phyloP scores from a whole-genome alignment of 1,139 yeast genomes.

The Debaryomycetaceae sp. region DNA sequence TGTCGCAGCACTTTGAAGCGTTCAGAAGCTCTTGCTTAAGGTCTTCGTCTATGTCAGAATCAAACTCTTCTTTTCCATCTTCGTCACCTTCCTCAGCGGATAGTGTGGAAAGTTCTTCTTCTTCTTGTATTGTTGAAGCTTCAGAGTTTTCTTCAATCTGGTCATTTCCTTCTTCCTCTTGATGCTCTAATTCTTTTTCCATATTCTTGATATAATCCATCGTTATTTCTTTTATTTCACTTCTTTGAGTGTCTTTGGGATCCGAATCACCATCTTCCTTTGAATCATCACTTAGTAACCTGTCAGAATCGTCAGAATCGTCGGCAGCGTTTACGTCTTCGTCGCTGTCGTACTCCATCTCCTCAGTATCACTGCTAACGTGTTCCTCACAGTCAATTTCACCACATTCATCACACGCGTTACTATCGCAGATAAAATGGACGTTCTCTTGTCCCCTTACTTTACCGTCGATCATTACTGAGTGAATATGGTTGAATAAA shows the following conservation, averaged over 20 bases:
- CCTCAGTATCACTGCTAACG: constrained; percentile 16
- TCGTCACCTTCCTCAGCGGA: constrained; percentile 11
- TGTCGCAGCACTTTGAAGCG: constrained; percentile 53
- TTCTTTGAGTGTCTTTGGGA: constrained; percentile 15
- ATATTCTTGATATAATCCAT: constrained; percentile 32
- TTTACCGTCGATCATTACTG: constrained; percentile 14
- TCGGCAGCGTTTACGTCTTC: constrained; percentile 23
- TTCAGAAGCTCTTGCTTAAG: constrained; percentile 31
- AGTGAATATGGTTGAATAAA: constrained; percentile 65
- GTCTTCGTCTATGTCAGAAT: constrained; percentile 15
- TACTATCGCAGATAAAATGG: constrained; percentile 69
- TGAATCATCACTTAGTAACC: neutral
- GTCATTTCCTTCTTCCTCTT: constrained; percentile 28
- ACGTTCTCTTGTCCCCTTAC: constrained; percentile 51
- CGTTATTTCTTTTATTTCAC: constrained; percentile 21
- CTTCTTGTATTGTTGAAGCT: constrained; percentile 21
- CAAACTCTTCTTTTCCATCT: neutral
- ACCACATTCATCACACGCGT: constrained; percentile 76
- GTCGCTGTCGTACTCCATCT: constrained; percentile 18
- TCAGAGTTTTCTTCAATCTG: constrained; percentile 31
- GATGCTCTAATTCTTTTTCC: constrained; percentile 24
- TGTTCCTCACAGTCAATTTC: constrained; percentile 55
- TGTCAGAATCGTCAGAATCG: constrained; percentile 16
- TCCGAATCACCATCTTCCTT: constrained; percentile 10
- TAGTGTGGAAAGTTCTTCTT: constrained; percentile 1